Evolutionary conservation across 2,329 filamentous ascomycete species (phyloP).

Genomic region (Fusarium tanahbumbuense): DNA sequence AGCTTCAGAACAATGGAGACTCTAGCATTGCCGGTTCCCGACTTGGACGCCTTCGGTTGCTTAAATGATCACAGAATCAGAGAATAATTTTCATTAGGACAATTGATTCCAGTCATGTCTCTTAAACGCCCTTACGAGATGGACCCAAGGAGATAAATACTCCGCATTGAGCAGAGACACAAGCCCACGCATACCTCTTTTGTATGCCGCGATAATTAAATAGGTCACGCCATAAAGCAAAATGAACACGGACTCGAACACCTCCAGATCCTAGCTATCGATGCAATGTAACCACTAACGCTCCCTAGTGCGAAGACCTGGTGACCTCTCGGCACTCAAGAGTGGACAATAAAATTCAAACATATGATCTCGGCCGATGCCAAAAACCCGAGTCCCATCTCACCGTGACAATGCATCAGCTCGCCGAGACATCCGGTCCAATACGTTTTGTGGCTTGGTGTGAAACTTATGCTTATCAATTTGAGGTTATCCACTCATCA

Average conservation of each 20-base stretch:
- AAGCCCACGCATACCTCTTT: background rate
- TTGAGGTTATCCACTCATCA: background rate
- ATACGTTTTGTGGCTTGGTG: background rate
- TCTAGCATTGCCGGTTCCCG: background rate
- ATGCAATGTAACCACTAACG: background rate
- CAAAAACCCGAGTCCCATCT: slow-evolving; percentile 15
- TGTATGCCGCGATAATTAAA: background rate
- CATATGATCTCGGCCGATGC: slow-evolving; percentile 8
- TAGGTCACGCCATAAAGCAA: background rate
- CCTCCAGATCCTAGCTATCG: background rate
- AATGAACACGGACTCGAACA: background rate
- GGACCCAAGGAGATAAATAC: background rate
- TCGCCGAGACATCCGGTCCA: slow-evolving; percentile 15
- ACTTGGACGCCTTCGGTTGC: background rate
- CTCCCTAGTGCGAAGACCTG: background rate
- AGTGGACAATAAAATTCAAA: slow-evolving; percentile 7
- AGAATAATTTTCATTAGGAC: background rate
- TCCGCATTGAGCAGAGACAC: background rate
- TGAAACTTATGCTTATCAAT: background rate
- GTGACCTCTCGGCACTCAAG: background rate
- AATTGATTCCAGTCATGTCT: background rate
- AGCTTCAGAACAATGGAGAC: background rate
- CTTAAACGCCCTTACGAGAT: background rate
- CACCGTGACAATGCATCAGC: background rate
- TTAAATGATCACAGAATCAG: background rate